These are phyloP conservation scores for sunflower (Helianthus annuus) DNA, from an alignment of 129 eudicot species.

Conservation along the genomic window DNA sequence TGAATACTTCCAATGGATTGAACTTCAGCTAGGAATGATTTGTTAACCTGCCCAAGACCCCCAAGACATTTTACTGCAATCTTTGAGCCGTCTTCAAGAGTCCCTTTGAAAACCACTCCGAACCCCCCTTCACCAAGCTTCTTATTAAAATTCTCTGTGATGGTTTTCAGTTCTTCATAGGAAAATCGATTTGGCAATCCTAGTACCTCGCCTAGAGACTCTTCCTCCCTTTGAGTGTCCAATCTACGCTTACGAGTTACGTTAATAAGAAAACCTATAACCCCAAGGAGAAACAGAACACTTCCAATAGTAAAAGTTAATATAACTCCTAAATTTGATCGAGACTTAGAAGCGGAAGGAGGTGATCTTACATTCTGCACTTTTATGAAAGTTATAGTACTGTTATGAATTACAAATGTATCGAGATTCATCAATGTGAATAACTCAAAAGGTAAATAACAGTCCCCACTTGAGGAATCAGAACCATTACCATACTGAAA, in stretches of 20 bases:
- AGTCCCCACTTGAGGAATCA: background rate
- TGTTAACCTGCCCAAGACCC: constrained; percentile 13
- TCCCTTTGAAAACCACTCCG: constrained; percentile 30
- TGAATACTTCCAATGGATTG: constrained; percentile 41
- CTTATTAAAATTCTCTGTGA: constrained; percentile 38
- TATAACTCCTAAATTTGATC: background rate
- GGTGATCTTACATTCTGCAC: constrained; percentile 26
- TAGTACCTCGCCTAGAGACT: constrained; percentile 18
- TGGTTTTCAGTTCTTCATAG: constrained; percentile 27
- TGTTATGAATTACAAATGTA: background rate
- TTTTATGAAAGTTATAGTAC: constrained; percentile 22
- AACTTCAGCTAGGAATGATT: constrained; percentile 38
- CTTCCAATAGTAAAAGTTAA: constrained; percentile 12
- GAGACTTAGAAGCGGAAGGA: background rate
- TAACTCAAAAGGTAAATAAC: constrained; percentile 29
- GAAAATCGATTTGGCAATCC: constrained; percentile 41
- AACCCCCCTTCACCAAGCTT: constrained; percentile 64
- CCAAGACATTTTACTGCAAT: constrained; percentile 34
- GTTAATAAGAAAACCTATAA: background rate
- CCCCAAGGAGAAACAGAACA: background rate
- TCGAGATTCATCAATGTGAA: constrained; percentile 26
- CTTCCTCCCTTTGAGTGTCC: constrained; percentile 22
- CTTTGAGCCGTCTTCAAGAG: constrained; percentile 13
- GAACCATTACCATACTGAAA: constrained; percentile 11
- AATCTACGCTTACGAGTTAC: background rate